Base-by-base conservation (phyloP, 208 protist genomes). In the Leptomonas seymouri region DNA sequence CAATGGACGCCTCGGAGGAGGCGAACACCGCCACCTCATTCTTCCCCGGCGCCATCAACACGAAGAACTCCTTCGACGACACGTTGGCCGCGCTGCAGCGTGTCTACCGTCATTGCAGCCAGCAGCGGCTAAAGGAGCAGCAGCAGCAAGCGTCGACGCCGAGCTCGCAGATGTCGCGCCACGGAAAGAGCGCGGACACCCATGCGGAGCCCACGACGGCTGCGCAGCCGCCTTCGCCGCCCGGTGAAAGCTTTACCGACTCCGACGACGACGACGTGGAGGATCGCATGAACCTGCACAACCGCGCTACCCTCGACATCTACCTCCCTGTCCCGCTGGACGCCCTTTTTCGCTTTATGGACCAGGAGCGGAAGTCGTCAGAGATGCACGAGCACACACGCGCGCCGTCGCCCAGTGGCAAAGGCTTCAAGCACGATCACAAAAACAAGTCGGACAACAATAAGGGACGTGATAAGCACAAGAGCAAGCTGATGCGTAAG, bases 281-380 rank as follows among this genome's bases (percentile, higher is more conserved):
- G 55, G 89, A 93, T 60, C 25, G 66, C 46, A 78, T 83, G 59
- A 94, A 94, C 61, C 67, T 94, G 55, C 84, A 94, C 75, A 94
- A 93, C 72, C 81, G 89, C 30, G 84, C 89, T 44, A 86, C 73
- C 7, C 84, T 95, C 16, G 90, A 95, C 73, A 95, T 95, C 51
- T 93, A 91, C 63, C 73, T 95, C 14, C 90, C 90, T 6, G 51
- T 92, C 23, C 86, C 86, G 1, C 74, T 92, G 9, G 86, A 93
- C 64, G 75, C 78, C 0, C 76, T 93, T 18, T 91, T 91, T 49
- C 81, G 81, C 51, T 82, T 89, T 54, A 88, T 92, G 77, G 81
- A 85, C 42, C 74, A 85, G 65, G 75, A 85, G 53, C 78, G 82
- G 31, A 81, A 76, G 71, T 71, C 69, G 7, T 34, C 34, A 23